Conservation (phyloP, 2,329 filamentous ascomycete species). For the Cladophialophora carrionii region DNA sequence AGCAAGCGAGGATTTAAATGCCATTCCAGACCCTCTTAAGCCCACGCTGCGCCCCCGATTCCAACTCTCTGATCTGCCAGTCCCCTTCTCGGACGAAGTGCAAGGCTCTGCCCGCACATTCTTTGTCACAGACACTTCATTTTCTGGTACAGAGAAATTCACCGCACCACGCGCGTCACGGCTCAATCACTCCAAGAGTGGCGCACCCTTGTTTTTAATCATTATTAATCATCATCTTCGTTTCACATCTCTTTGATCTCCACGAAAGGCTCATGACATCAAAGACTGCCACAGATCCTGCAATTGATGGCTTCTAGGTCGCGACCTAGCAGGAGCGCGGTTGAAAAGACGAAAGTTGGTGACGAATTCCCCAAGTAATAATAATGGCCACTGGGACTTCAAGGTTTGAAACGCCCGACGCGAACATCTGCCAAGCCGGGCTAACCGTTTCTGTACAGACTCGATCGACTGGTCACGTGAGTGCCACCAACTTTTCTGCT, state of each 20-base stretch:
- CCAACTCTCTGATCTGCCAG: conserved; percentile 24
- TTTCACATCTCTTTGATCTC: neutral
- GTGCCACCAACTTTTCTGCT: conserved; percentile 46
- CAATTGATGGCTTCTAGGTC: conserved; percentile 28
- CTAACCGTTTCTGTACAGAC: conserved; percentile 54
- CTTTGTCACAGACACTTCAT: conserved; percentile 1
- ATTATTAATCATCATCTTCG: neutral
- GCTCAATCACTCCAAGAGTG: neutral
- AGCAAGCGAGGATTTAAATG: conserved; percentile 37
- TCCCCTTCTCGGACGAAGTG: conserved; percentile 7
- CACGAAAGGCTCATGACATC: neutral
- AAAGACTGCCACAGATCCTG: neutral
- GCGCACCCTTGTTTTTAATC: neutral
- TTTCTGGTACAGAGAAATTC: conserved; percentile 1
- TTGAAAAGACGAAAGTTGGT: conserved; percentile 15
- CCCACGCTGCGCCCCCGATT: conserved; percentile 32
- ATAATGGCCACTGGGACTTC: conserved; percentile 34
- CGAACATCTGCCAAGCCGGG: conserved; percentile 20
- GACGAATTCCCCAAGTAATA: conserved; percentile 6
- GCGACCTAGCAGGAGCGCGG: conserved; percentile 14
- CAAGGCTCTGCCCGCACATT: conserved; percentile 6
- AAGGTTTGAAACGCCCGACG: conserved; percentile 31
- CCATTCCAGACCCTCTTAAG: conserved; percentile 33
- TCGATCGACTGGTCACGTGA: conserved; percentile 86
- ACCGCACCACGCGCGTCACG: neutral